These are phyloP conservation scores for Trypanosoma conorhini DNA, from an alignment of 208 protist species.

Conservation along the genomic window DNA sequence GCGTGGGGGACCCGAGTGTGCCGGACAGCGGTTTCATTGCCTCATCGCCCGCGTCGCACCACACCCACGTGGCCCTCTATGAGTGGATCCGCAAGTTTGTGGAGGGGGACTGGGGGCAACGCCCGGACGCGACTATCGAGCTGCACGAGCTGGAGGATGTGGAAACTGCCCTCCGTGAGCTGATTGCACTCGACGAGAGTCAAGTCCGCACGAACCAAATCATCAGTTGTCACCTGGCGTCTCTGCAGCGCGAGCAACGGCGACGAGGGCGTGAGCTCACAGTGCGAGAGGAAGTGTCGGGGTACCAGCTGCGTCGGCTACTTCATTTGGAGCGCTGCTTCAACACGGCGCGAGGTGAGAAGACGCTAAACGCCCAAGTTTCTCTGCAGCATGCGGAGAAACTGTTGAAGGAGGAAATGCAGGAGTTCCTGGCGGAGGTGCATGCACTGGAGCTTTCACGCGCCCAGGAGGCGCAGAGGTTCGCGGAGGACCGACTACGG, in stretches of 20 bases:
- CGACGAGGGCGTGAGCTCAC: not conserved
- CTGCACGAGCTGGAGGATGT: not conserved
- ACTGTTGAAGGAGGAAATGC: conserved; percentile 2
- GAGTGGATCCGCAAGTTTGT: conserved; percentile 18
- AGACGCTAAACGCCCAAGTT: not conserved
- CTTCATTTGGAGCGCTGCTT: conserved; percentile 7
- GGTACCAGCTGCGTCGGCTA: conserved; percentile 14
- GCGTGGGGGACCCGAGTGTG: not conserved
- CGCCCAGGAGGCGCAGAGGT: not conserved
- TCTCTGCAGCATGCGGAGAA: not conserved
- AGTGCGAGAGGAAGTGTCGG: conserved; percentile 3
- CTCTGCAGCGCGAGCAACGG: not conserved
- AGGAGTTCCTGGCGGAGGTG: not conserved
- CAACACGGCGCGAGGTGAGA: not conserved
- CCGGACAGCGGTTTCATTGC: not conserved
- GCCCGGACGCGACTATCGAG: not conserved
- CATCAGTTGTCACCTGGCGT: not conserved
- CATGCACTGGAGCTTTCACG: not conserved
- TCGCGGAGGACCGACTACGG: conserved; percentile 4
- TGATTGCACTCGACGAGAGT: conserved; percentile 19
- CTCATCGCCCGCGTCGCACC: not conserved
- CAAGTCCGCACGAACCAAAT: conserved; percentile 8
- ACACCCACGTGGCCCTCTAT: conserved; percentile 8
- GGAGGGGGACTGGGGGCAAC: not conserved
- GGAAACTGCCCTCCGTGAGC: conserved; percentile 8